Percentiles rank a stretch among this genome's conserved stretches.
Conservation (phyloP, 2,329 filamentous ascomycete genomes). For the Ophiostoma perfectum region DNA sequence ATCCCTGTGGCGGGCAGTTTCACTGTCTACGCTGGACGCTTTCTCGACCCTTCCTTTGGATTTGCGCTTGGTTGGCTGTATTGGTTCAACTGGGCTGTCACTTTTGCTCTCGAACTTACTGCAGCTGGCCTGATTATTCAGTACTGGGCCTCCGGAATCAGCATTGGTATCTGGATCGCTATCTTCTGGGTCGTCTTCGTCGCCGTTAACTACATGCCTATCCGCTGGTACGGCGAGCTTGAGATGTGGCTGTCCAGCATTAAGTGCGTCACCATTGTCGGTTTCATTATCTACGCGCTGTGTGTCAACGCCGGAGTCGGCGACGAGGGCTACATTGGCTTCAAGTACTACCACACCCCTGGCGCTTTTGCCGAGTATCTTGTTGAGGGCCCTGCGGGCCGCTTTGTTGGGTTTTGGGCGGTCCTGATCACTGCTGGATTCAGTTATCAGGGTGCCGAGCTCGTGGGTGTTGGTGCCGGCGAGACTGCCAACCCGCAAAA, state of each 20-base stretch:
- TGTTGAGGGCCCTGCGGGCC: conserved; percentile 40
- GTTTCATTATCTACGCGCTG: conserved; percentile 51
- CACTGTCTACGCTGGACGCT: conserved; percentile 58
- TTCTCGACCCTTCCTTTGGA: conserved; percentile 60
- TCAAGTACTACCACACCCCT: conserved; percentile 41
- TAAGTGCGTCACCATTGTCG: conserved; percentile 48
- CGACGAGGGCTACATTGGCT: conserved; percentile 44
- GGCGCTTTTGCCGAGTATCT: conserved; percentile 37
- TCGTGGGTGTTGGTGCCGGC: conserved; percentile 64
- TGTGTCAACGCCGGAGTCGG: conserved; percentile 54
- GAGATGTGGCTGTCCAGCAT: conserved; percentile 45
- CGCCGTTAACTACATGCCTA: conserved; percentile 31
- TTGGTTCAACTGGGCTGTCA: conserved; percentile 45
- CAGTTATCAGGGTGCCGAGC: conserved; percentile 48
- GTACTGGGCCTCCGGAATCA: conserved; percentile 12
- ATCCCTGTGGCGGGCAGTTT: conserved; percentile 61
- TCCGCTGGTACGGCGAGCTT: conserved; percentile 38
- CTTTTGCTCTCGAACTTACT: conserved; percentile 67
- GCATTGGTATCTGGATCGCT: conserved; percentile 4
- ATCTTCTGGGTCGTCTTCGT: conserved; percentile 15
- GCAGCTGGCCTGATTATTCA: conserved; percentile 25
- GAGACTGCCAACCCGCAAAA: conserved; percentile 63
- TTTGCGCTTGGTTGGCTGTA: conserved; percentile 48
- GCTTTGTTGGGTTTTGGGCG: conserved; percentile 27
- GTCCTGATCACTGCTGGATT: conserved; percentile 38